Conservation (phyloP, 2,329 filamentous ascomycete genomes). For the Claviceps pazoutovae region DNA sequence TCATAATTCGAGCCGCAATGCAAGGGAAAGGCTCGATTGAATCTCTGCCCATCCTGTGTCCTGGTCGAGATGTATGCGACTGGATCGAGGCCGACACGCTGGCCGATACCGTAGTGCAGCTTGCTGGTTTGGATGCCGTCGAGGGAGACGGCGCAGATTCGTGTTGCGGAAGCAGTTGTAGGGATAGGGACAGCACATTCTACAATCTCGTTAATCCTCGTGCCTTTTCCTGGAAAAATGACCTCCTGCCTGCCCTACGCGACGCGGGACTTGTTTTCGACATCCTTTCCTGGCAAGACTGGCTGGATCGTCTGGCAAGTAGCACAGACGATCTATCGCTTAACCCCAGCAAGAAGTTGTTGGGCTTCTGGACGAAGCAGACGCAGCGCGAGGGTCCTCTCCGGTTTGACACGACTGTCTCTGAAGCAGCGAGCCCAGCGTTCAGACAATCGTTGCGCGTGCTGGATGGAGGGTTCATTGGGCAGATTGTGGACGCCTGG, state of each 20-base stretch:
- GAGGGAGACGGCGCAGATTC: constrained; percentile 23
- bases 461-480: neutral
- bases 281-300: constrained; percentile 27
- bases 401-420: neutral
- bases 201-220: constrained; percentile 34
- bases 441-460: neutral
- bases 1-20: constrained; percentile 31
- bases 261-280: constrained; percentile 28
- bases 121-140: constrained; percentile 29
- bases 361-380: constrained; percentile 28
- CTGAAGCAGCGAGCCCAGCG: neutral
- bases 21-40: constrained; percentile 10
- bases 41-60: constrained; percentile 24
- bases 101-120: constrained; percentile 28
- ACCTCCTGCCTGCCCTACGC: constrained; percentile 33
- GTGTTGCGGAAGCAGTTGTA: constrained; percentile 12
- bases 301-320: constrained; percentile 26
- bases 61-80: neutral
- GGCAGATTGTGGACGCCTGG: neutral
- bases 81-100: constrained; percentile 13
- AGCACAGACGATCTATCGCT: constrained; percentile 27
- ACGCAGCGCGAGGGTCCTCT: neutral
- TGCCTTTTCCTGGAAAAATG: constrained; percentile 33
- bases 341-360: constrained; percentile 29
- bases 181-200: constrained; percentile 16